Evolutionary conservation across 306 rosid genomes (phyloP).

Genomic region (Castanea sativa): DNA sequence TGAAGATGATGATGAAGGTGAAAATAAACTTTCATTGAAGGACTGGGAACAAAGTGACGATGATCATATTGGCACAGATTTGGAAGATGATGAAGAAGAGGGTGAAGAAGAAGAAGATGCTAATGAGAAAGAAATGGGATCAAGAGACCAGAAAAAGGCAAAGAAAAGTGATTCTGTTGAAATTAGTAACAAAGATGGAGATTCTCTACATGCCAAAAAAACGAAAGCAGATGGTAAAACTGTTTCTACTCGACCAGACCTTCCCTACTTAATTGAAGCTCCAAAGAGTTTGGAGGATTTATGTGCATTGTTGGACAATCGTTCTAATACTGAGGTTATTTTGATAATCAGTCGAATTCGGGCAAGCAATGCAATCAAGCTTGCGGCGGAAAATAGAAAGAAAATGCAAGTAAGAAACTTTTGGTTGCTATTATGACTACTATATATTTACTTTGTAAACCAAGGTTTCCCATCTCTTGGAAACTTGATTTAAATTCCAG

Average conservation of each 20-base stretch:
- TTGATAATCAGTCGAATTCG: conserved; percentile 79
- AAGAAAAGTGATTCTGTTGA: conserved; percentile 29
- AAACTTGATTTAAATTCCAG: neutral
- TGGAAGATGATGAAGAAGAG: conserved; percentile 44
- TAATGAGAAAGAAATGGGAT: conserved; percentile 22
- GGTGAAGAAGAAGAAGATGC: conserved; percentile 33
- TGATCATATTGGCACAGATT: conserved; percentile 47
- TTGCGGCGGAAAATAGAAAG: conserved; percentile 82
- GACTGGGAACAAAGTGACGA: conserved; percentile 99
- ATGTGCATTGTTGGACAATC: conserved; percentile 46
- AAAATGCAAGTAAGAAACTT: conserved; percentile 72
- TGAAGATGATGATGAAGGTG: conserved; percentile 41
- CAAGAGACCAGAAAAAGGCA: conserved; percentile 17
- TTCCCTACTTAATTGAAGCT: conserved; percentile 89
- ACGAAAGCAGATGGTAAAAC: conserved; percentile 37
- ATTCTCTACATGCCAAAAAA: conserved; percentile 41
- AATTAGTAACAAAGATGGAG: conserved; percentile 33
- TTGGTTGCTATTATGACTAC: conserved; percentile 12
- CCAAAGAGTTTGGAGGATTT: conserved; percentile 76
- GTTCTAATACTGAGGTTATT: conserved; percentile 54
- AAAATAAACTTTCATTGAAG: conserved; percentile 48
- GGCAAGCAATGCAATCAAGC: conserved; percentile 76
- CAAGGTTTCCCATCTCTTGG: neutral
- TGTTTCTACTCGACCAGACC: conserved; percentile 39
- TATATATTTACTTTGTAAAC: conserved; percentile 7